These are phyloP conservation scores for Tillandsia fasciculata DNA, from an alignment of 176 grass and related monocot species.

Conservation along the genomic window DNA sequence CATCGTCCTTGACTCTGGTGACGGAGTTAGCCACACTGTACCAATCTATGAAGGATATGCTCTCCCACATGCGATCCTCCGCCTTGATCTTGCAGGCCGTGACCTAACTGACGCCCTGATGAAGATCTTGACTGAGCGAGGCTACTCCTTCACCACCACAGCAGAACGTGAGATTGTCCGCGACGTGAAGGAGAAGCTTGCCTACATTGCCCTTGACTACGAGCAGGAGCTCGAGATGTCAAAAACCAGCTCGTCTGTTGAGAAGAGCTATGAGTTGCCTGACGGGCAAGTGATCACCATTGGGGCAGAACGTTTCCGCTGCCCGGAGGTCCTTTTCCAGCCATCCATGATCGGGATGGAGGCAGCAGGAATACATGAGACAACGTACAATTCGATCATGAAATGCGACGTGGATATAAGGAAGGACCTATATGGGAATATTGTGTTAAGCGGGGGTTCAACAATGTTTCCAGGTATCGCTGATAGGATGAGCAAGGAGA, in stretches of 20 bases:
- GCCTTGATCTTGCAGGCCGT: slow-evolving; percentile 5
- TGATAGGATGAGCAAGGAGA: slow-evolving; percentile 26
- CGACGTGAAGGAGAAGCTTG: slow-evolving; percentile 14
- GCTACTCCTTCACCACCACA: slow-evolving; percentile 12
- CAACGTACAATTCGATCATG: slow-evolving; percentile 21
- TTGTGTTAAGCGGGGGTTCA: slow-evolving; percentile 12
- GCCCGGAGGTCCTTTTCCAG: slow-evolving; percentile 21
- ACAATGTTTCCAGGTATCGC: slow-evolving; percentile 20
- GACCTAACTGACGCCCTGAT: slow-evolving; percentile 20
- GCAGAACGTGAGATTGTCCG: slow-evolving; percentile 18
- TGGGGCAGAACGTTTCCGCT: slow-evolving; percentile 13
- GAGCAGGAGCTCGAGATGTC: slow-evolving; percentile 13
- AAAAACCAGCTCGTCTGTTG: slow-evolving; percentile 12
- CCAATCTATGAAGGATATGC: slow-evolving; percentile 2
- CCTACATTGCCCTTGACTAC: slow-evolving; percentile 17
- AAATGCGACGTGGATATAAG: slow-evolving; percentile 13
- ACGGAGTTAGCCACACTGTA: slow-evolving; percentile 13
- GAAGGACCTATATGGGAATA: slow-evolving; percentile 21
- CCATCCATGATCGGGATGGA: slow-evolving; percentile 23
- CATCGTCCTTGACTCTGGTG: slow-evolving; percentile 7
- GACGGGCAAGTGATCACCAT: slow-evolving; percentile 15
- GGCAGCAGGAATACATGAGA: slow-evolving; percentile 16
- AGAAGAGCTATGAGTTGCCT: slow-evolving; percentile 18
- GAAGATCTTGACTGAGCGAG: slow-evolving; percentile 23
- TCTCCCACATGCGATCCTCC: slow-evolving; percentile 9